phyloP scores from a whole-genome alignment of 352 stramenopile genomes.

The Blastocystis hominis region DNA sequence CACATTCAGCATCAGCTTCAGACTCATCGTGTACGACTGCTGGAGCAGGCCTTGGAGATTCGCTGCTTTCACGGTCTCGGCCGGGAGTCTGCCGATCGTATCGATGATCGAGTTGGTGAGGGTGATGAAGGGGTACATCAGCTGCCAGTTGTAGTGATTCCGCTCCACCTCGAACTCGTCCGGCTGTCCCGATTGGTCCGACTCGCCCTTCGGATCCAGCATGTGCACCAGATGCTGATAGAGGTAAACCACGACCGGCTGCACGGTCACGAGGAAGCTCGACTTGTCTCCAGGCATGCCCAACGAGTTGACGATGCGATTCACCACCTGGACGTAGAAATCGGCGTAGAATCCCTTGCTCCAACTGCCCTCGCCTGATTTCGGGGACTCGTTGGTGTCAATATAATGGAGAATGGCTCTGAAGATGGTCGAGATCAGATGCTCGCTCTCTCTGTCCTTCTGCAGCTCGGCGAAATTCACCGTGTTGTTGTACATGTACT shows the following conservation, averaged over 20 bases:
- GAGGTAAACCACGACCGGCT: background rate
- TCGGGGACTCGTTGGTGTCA: background rate
- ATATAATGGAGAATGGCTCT: slow-evolving; percentile 10
- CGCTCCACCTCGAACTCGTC: background rate
- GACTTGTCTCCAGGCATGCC: slow-evolving; percentile 37
- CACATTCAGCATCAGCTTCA: background rate
- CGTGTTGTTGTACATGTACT: slow-evolving; percentile 3
- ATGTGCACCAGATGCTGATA: background rate
- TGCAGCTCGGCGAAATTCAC: background rate
- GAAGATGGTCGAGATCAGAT: background rate
- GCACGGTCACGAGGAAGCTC: background rate
- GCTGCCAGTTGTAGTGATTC: slow-evolving; percentile 51
- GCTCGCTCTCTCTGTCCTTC: background rate
- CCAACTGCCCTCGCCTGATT: background rate
- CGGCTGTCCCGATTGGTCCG: background rate
- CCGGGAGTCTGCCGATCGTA: background rate
- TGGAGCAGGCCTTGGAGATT: background rate
- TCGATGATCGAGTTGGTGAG: slow-evolving; percentile 18
- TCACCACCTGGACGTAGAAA: slow-evolving; percentile 22
- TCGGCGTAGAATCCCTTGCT: slow-evolving; percentile 1
- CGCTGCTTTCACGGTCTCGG: background rate
- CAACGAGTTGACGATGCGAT: slow-evolving; percentile 2
- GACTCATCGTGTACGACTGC: background rate
- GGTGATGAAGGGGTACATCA: background rate
- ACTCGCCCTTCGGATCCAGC: slow-evolving; percentile 3